Percentiles rank a stretch among this genome's conserved stretches.
Conservation (phyloP, 768 basidiomycete genomes). For the Lactarius tabidus region DNA sequence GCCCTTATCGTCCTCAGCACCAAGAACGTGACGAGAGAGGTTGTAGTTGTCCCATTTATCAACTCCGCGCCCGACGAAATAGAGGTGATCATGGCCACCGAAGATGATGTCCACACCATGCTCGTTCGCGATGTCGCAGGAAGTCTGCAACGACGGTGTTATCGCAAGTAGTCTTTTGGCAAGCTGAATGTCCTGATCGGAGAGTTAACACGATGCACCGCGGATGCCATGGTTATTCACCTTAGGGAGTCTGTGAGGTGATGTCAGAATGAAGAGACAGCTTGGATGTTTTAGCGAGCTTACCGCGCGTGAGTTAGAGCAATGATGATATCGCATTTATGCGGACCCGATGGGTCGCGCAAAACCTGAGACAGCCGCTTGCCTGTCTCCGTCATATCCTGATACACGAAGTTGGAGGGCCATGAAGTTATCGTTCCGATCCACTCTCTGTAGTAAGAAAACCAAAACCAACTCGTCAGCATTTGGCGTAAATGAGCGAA, state of each 20-base stretch:
- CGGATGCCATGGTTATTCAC: slow-evolving; percentile 23
- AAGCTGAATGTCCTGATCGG: slow-evolving; percentile 58
- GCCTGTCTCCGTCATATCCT: slow-evolving; percentile 69
- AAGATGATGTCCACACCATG: slow-evolving; percentile 84
- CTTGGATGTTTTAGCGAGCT: slow-evolving; percentile 16
- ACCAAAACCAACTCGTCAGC: not conserved
- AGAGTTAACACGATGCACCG: not conserved
- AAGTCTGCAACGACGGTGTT: slow-evolving; percentile 51
- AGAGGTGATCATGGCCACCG: slow-evolving; percentile 88
- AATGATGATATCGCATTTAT: slow-evolving; percentile 77
- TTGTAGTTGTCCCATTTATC: slow-evolving; percentile 66
- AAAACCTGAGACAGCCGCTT: slow-evolving; percentile 67
- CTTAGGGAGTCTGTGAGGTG: slow-evolving; percentile 32
- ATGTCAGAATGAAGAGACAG: not conserved
- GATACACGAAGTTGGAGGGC: slow-evolving; percentile 75
- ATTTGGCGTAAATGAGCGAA: not conserved
- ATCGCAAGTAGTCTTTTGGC: slow-evolving; percentile 63
- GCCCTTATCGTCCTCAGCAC: slow-evolving; percentile 68
- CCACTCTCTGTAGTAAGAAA: slow-evolving; percentile 61
- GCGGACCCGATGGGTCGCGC: slow-evolving; percentile 62
- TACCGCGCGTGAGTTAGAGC: slow-evolving; percentile 83
- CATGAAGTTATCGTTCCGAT: slow-evolving; percentile 83
- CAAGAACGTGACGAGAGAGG: slow-evolving; percentile 46
- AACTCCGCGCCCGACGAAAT: slow-evolving; percentile 66
- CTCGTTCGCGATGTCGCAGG: slow-evolving; percentile 39